phyloP scores from a whole-genome alignment of 768 basidiomycete genomes.

The Lyophyllum semitale region DNA sequence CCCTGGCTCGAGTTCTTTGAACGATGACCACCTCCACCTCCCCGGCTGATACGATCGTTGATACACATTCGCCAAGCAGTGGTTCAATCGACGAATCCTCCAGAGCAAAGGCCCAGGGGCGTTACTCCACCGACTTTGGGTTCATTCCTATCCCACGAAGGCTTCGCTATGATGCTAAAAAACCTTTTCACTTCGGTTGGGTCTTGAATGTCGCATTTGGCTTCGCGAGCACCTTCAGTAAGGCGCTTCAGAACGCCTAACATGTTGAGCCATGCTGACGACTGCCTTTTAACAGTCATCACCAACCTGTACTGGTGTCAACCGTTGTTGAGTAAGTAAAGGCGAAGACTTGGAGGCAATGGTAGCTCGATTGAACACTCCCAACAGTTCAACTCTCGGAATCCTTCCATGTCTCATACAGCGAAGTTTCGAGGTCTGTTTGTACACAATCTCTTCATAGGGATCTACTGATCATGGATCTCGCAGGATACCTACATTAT shows the following conservation, averaged over 20 bases:
- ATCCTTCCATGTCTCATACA: constrained; percentile 37
- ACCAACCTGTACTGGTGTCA: constrained; percentile 87
- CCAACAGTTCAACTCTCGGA: constrained; percentile 41
- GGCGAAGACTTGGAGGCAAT: no score
- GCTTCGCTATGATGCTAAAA: constrained; percentile 51
- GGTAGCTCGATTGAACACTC: constrained; percentile 2
- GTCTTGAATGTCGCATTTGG: constrained; percentile 61
- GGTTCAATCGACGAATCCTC: neutral
- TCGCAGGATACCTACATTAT: constrained; percentile 65
- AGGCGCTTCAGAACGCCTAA: neutral
- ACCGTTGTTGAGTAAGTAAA: constrained; percentile 72
- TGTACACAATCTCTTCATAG: no score
- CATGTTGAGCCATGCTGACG: neutral
- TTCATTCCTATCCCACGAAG: constrained; percentile 63
- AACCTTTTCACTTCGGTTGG: constrained; percentile 55
- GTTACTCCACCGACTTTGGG: constrained; percentile 50
- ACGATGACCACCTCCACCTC: neutral
- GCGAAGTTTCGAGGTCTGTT: constrained; percentile 39
- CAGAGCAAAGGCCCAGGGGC: neutral
- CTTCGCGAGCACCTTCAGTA: constrained; percentile 59
- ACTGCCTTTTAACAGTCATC: constrained; percentile 39
- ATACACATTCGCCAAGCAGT: neutral
- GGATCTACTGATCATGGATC: constrained; percentile 10
- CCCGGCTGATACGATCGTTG: neutral
- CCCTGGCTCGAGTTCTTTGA: neutral